phyloP scores from a whole-genome alignment of 306 rosid genomes.

The Myrica gale region DNA sequence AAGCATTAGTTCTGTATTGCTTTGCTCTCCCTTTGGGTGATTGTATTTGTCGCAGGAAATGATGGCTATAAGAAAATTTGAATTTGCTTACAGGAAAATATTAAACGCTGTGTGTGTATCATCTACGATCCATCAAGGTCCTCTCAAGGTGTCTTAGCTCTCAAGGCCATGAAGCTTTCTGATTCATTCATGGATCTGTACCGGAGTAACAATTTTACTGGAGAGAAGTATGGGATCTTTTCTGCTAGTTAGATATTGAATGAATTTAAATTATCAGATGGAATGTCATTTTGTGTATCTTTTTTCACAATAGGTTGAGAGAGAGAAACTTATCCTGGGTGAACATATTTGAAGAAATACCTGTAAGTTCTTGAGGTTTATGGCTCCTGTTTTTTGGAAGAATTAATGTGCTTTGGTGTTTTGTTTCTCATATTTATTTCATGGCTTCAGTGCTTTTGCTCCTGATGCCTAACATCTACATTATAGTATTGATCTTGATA shows the following conservation, averaged over 20 bases:
- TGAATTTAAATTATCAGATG: slow-evolving; percentile 23
- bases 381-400: slow-evolving; percentile 2
- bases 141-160: slow-evolving; percentile 87
- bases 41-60: background rate
- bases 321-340: slow-evolving; percentile 95
- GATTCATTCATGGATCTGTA: slow-evolving; percentile 94
- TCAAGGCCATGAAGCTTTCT: slow-evolving; percentile 90
- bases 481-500: background rate
- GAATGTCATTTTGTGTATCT: slow-evolving; percentile 29
- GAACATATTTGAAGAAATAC: slow-evolving; percentile 95
- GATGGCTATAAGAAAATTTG: slow-evolving; percentile 5
- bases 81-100: slow-evolving; percentile 67
- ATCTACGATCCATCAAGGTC: slow-evolving; percentile 92
- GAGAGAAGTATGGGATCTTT: slow-evolving; percentile 73
- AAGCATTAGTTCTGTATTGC: background rate
- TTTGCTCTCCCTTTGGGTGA: background rate
- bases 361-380: slow-evolving; percentile 53
- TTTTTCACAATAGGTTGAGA: slow-evolving; percentile 65
- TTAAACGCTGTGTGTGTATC: slow-evolving; percentile 90
- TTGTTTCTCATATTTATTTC: background rate
- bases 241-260: background rate
- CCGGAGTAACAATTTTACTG: slow-evolving; percentile 81
- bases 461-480: background rate
- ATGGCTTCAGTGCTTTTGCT: background rate
- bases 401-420: background rate